phyloP scores from a whole-genome alignment of 1,139 yeast species.

The Blastobotrys petasosporus region DNA sequence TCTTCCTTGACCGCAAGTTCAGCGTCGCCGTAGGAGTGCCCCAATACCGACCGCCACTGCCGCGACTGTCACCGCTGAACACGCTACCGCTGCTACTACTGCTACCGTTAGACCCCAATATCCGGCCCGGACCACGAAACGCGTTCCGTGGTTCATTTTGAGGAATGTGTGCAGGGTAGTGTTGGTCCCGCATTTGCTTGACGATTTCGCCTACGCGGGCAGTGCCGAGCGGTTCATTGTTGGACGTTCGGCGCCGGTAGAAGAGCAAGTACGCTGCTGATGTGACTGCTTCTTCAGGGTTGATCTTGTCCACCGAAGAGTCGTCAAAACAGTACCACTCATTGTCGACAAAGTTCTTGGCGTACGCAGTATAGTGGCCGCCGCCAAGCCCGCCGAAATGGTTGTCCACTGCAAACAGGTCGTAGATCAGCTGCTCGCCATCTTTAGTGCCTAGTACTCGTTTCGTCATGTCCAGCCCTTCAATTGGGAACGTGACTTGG shows the following conservation, averaged over 20 bases:
- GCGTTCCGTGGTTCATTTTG: constrained; percentile 2
- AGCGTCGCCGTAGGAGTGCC: constrained; percentile 1
- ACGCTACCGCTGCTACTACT: not conserved
- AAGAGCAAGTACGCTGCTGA: constrained; percentile 86
- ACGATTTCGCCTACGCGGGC: constrained; percentile 31
- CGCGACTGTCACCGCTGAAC: constrained; percentile 1
- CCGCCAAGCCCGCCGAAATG: constrained; percentile 97
- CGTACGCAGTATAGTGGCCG: constrained; percentile 93
- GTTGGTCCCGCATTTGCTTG: constrained; percentile 17
- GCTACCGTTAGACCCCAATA: constrained; percentile 13
- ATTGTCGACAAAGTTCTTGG: constrained; percentile 65
- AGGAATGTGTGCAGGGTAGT: constrained; percentile 7
- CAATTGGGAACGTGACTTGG: constrained; percentile 81
- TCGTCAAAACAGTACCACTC: constrained; percentile 93
- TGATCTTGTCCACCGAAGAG: constrained; percentile 59
- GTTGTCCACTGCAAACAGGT: constrained; percentile 86
- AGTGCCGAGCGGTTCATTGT: constrained; percentile 28
- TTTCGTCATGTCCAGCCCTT: constrained; percentile 64
- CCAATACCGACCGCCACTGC: constrained; percentile 4
- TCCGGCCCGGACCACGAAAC: constrained; percentile 16
- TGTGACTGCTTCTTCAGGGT: constrained; percentile 55
- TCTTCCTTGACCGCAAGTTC: not conserved
- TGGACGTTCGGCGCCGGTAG: constrained; percentile 55
- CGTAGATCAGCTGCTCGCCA: constrained; percentile 48
- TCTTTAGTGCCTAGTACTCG: constrained; percentile 37